Evolutionary conservation across 805 yeast genomes (phyloP).

Genomic region (Teunomyces funiuensis): DNA sequence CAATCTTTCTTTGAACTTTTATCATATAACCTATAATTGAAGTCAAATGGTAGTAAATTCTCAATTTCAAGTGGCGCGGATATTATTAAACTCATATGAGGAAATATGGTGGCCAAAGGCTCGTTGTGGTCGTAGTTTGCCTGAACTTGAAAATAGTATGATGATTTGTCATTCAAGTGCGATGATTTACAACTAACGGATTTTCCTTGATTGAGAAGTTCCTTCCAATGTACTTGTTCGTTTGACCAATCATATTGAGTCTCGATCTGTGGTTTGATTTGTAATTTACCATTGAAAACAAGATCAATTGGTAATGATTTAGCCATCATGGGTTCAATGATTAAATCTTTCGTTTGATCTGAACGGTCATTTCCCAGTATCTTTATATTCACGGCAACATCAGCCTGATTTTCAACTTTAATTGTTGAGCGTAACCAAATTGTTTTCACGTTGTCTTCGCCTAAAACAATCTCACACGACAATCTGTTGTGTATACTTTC

Average conservation of each 20-base stretch:
- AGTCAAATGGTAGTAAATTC: slow-evolving; percentile 80
- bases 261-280: slow-evolving; percentile 60
- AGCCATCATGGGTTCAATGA: slow-evolving; percentile 54
- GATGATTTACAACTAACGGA: slow-evolving; percentile 61
- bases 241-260: slow-evolving; percentile 68
- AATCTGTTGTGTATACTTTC: slow-evolving; percentile 70
- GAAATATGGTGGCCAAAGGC: slow-evolving; percentile 72
- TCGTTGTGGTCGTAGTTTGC: slow-evolving; percentile 65
- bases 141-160: slow-evolving; percentile 70
- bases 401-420: slow-evolving; percentile 58
- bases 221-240: slow-evolving; percentile 64
- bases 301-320: slow-evolving; percentile 73
- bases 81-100: slow-evolving; percentile 74
- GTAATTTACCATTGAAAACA: slow-evolving; percentile 59
- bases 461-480: slow-evolving; percentile 65
- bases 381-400: slow-evolving; percentile 56
- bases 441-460: slow-evolving; percentile 75
- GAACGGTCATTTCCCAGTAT: slow-evolving; percentile 32
- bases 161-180: slow-evolving; percentile 36
- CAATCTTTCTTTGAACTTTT: slow-evolving; percentile 68
- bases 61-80: slow-evolving; percentile 86
- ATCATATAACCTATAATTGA: slow-evolving; percentile 74
- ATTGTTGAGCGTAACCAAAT: slow-evolving; percentile 79
- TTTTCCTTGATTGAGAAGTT: slow-evolving; percentile 47
- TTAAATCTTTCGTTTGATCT: slow-evolving; percentile 23